phyloP scores from a whole-genome alignment of 805 yeast species.

The Suhomyces faveliae region DNA sequence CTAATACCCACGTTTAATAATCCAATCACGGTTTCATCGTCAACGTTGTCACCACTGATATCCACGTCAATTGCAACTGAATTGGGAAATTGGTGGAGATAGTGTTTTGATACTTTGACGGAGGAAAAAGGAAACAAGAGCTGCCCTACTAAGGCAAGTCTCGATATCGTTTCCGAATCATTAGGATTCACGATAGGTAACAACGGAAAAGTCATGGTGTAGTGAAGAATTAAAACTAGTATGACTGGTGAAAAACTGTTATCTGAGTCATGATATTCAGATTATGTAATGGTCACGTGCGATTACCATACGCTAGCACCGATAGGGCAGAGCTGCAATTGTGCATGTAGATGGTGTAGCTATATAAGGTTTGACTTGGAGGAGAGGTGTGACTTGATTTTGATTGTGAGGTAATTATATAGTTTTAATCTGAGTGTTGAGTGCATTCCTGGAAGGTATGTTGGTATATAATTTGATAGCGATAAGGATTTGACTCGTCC shows the following conservation, averaged over 20 bases:
- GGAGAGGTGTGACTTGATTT: too few relatives aligned
- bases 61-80: conserved; percentile 32
- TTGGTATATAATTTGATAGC: too few relatives aligned
- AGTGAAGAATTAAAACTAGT: neutral
- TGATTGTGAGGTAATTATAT: too few relatives aligned
- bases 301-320: neutral
- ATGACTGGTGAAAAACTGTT: neutral
- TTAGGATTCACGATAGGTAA: conserved; percentile 30
- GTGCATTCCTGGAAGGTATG: too few relatives aligned
- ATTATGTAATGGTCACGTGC: neutral
- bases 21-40: conserved; percentile 39
- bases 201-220: conserved; percentile 39
- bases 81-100: conserved; percentile 29
- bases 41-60: conserved; percentile 22
- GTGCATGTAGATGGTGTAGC: too few relatives aligned
- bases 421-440: too few relatives aligned
- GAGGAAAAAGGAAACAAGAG: conserved; percentile 28
- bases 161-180: conserved; percentile 16
- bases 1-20: conserved; percentile 62
- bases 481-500: too few relatives aligned
- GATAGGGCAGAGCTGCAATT: too few relatives aligned
- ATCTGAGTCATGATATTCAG: neutral
- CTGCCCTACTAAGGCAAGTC: conserved; percentile 34
- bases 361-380: too few relatives aligned
- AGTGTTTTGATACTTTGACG: conserved; percentile 31